Conservation (phyloP, 192 early-diverging fungal genomes). For the Backusella sp. region DNA sequence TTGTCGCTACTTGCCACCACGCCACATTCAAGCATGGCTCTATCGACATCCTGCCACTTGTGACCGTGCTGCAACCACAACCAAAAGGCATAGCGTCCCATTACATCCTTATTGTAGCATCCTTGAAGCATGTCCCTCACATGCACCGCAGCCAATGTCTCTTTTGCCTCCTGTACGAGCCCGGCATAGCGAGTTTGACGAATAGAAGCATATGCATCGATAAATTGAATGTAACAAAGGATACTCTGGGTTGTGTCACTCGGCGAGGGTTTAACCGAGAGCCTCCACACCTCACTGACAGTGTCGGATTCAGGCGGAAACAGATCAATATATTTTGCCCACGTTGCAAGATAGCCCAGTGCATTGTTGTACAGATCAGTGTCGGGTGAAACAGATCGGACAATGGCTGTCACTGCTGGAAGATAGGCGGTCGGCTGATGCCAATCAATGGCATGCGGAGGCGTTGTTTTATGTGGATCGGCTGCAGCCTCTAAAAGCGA, state of each 20-base stretch:
- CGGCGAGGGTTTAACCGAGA: neutral
- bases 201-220: conserved; percentile 9
- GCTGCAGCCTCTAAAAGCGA: conserved; percentile 40
- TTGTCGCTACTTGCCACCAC: neutral
- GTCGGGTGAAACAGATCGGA: conserved; percentile 5
- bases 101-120: neutral
- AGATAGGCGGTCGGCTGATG: conserved; percentile 42
- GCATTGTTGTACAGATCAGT: neutral
- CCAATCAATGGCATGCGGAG: conserved; percentile 49
- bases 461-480: conserved; percentile 45
- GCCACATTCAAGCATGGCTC: neutral
- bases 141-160: neutral
- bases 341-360: conserved; percentile 18
- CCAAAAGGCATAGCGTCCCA: conserved; percentile 33
- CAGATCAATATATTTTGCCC: conserved; percentile 10
- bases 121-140: neutral
- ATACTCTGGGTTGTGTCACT: conserved; percentile 3
- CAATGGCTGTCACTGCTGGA: conserved; percentile 17
- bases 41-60: no score
- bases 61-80: neutral
- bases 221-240: conserved; percentile 16
- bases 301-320: conserved; percentile 7
- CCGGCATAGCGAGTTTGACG: neutral
- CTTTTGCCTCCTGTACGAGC: neutral
- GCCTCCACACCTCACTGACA: neutral